Conservation (phyloP, 192 early-diverging fungal genomes). For the Gigaspora rosea region DNA sequence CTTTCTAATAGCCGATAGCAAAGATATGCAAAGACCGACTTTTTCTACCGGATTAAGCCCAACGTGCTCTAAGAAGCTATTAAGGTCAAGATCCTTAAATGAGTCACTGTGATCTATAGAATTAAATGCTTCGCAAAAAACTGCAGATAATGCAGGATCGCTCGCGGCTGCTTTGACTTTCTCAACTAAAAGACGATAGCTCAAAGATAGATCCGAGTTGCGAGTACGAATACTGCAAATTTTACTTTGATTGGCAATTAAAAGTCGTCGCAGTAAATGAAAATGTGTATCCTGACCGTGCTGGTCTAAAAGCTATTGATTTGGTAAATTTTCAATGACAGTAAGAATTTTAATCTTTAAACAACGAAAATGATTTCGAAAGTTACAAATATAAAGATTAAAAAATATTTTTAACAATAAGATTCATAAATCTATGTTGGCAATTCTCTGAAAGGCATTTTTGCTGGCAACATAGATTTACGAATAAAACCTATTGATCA, state of each 20-base stretch:
- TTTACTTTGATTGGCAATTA: conserved; percentile 42
- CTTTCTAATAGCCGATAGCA: conserved; percentile 43
- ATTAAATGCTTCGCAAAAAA: conserved; percentile 50
- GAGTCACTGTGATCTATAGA: conserved; percentile 48
- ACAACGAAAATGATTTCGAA: background rate
- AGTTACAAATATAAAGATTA: background rate
- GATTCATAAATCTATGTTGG: background rate
- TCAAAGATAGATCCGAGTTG: conserved; percentile 34
- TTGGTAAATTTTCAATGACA: background rate
- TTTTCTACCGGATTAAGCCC: conserved; percentile 43
- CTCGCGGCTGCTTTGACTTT: conserved; percentile 42
- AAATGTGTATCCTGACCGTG: conserved; percentile 55
- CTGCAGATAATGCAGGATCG: conserved; percentile 36
- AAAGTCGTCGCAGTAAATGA: conserved; percentile 49
- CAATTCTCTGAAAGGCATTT: too few species aligned
- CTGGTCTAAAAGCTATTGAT: conserved; percentile 47
- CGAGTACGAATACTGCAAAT: conserved; percentile 28
- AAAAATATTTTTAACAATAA: background rate
- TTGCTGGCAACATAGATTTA: too few species aligned
- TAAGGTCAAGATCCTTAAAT: conserved; percentile 48
- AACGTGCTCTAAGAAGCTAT: conserved; percentile 39
- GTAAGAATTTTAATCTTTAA: background rate
- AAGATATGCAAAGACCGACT: conserved; percentile 41
- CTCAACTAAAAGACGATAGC: conserved; percentile 45
- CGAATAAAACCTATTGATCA: background rate